Percentiles rank a stretch among this genome's conserved stretches.
phyloP scores from a whole-genome alignment of 805 yeast species.

The Yamadazyma ubonensis region DNA sequence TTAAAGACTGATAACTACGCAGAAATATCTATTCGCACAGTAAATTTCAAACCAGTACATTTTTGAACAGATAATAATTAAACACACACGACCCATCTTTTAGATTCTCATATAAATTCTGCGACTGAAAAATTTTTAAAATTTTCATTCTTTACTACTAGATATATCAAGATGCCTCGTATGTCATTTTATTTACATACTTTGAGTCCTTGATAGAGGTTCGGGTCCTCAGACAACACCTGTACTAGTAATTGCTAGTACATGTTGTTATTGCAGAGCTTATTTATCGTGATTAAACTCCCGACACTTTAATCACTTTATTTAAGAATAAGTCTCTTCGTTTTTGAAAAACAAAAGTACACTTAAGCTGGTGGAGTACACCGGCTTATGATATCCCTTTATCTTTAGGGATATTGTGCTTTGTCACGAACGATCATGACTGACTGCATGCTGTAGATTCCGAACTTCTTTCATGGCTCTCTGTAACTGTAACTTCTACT shows the following conservation, averaged over 20 bases:
- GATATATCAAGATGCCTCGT: conserved; percentile 55
- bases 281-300: conserved; percentile 60
- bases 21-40: background rate
- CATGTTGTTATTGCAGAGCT: conserved; percentile 13
- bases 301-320: conserved; percentile 81
- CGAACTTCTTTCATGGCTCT: conserved; percentile 10
- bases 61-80: too few species aligned
- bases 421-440: background rate
- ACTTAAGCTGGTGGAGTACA: background rate
- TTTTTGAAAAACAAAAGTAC: background rate
- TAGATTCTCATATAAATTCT: conserved; percentile 5
- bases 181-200: conserved; percentile 33
- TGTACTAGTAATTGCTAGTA: conserved; percentile 2
- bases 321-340: conserved; percentile 18
- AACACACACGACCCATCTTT: conserved; percentile 4
- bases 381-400: too few species aligned
- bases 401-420: too few species aligned
- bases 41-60: conserved; percentile 3
- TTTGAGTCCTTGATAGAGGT: conserved; percentile 42
- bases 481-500: background rate
- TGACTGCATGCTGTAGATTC: background rate
- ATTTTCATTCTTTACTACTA: conserved; percentile 7
- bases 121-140: conserved; percentile 16
- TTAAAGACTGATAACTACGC: conserved; percentile 2
- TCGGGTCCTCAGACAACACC: conserved; percentile 66